Percentiles rank a stretch among this genome's conserved stretches.
Conservation (phyloP, 2,329 filamentous ascomycete genomes). For the Huntiella bhutanensis region DNA sequence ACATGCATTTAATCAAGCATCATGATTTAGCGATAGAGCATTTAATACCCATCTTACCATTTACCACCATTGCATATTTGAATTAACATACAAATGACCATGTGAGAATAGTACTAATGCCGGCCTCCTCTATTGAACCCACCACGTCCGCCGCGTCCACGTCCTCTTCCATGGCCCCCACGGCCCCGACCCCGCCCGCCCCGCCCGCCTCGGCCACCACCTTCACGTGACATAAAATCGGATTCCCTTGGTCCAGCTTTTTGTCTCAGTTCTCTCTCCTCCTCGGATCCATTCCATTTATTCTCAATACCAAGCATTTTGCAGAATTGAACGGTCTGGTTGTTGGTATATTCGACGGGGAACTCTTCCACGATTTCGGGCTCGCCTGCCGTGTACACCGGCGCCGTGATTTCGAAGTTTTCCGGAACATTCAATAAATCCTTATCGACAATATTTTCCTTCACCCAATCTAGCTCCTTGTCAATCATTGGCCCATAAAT, state of each 20-base stretch:
- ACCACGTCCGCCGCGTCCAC: slow-evolving; percentile 19
- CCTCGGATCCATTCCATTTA: slow-evolving; percentile 50
- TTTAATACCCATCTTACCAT: too few relatives aligned
- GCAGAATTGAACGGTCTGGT: slow-evolving; percentile 72
- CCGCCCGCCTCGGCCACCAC: slow-evolving; percentile 20
- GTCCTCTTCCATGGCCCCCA: slow-evolving; percentile 19
- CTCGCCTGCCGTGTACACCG: slow-evolving; percentile 40
- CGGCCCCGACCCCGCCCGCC: slow-evolving; percentile 17
- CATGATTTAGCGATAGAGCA: too few relatives aligned
- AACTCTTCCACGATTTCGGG: slow-evolving; percentile 40
- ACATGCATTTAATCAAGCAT: too few relatives aligned
- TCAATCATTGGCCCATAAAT: slow-evolving; percentile 51
- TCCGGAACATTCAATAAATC: slow-evolving; percentile 50
- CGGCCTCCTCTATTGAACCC: slow-evolving; percentile 16
- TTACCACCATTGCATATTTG: too few relatives aligned
- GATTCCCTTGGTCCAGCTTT: slow-evolving; percentile 22
- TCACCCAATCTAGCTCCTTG: slow-evolving; percentile 57
- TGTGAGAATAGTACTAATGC: neutral
- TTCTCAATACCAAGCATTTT: slow-evolving; percentile 59
- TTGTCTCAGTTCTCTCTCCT: slow-evolving; percentile 46
- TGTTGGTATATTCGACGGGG: slow-evolving; percentile 68
- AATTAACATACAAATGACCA: neutral
- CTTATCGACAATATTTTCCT: slow-evolving; percentile 48
- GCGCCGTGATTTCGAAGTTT: slow-evolving; percentile 62
- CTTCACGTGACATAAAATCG: slow-evolving; percentile 17